Conservation (phyloP, 345 rosid species). For the Melaleuca alternifolia region DNA sequence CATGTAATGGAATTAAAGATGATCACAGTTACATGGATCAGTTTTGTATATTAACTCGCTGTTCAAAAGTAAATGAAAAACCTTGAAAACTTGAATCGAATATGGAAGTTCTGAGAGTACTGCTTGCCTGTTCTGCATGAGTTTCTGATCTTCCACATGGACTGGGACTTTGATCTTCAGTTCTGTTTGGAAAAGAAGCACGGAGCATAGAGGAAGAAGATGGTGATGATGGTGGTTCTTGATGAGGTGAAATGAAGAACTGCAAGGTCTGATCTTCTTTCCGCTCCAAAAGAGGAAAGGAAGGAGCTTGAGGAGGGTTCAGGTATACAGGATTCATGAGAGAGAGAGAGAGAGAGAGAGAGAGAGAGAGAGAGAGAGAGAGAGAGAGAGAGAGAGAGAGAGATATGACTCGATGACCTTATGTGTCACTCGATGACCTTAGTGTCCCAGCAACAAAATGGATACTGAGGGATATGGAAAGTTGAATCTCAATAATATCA, state of each 20-base stretch:
- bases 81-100: not conserved
- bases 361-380: not conserved
- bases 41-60: not conserved
- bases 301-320: conserved; percentile 8
- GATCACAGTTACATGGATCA: not conserved
- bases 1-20: not conserved
- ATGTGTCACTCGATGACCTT: not conserved
- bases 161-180: not conserved
- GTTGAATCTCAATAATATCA: not conserved
- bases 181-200: not conserved
- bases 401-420: not conserved
- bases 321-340: conserved; percentile 23
- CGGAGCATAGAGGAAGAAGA: not conserved
- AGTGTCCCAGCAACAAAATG: not conserved
- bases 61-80: not conserved
- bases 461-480: not conserved
- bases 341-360: conserved; percentile 1
- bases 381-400: not conserved
- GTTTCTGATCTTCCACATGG: not conserved
- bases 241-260: not conserved
- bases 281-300: conserved; percentile 12
- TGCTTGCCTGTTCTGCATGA: not conserved
- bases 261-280: conserved; percentile 12
- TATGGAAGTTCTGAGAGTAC: not conserved
- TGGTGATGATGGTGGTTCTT: not conserved